phyloP scores from a whole-genome alignment of 371 early-diverging fungal genomes.

The Mucor circinelloides region DNA sequence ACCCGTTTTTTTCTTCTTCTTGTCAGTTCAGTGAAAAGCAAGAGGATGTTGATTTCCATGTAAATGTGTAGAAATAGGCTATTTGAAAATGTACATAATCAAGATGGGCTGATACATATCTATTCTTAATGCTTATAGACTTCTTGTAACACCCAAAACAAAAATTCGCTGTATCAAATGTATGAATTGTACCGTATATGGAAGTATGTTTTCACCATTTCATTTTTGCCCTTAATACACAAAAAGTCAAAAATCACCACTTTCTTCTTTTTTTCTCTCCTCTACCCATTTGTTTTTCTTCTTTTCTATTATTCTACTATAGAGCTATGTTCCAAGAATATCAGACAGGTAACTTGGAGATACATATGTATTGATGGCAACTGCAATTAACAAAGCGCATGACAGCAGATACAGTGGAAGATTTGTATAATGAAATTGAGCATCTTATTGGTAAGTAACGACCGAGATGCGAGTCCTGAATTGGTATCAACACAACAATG shows the following conservation, averaged over 20 bases:
- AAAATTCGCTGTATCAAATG: background rate
- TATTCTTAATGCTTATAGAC: background rate
- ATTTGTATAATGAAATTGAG: conserved; percentile 25
- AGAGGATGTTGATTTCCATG: no score
- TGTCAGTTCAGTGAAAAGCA: no score
- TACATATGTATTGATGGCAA: background rate
- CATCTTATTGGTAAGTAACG: conserved; percentile 18
- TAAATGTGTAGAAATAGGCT: no score
- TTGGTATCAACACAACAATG: background rate
- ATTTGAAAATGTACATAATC: no score
- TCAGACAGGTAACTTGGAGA: background rate
- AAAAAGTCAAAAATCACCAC: background rate
- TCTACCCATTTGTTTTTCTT: background rate
- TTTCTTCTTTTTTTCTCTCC: background rate
- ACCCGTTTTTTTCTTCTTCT: no score
- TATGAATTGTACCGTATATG: conserved; percentile 6
- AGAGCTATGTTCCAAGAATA: background rate
- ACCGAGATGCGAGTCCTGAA: no score
- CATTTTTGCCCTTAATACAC: background rate
- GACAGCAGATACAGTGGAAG: conserved; percentile 15
- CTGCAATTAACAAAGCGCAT: background rate
- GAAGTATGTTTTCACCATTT: conserved; percentile 20
- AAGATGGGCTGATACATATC: no score
- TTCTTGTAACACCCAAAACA: background rate
- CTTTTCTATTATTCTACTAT: no score